A percentile compares a stretch with the other conserved stretches of the same genome.
These are phyloP conservation scores for Cardiospermum halicacabum DNA, from an alignment of 345 rosid species.

Conservation along the genomic window DNA sequence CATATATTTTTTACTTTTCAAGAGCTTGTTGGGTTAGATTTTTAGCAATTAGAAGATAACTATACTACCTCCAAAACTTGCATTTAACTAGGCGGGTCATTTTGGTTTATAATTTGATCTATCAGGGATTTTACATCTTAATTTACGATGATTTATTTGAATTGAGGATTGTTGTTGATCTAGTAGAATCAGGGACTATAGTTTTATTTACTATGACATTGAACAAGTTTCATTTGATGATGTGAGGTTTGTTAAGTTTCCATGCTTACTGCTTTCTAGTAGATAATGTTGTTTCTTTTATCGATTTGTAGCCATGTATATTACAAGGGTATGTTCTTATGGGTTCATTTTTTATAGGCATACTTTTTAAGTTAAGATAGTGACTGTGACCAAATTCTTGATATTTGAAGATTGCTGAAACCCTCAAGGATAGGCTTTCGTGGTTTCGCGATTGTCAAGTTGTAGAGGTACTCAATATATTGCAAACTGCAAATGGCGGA, in stretches of 20 bases:
- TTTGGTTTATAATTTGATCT: not conserved
- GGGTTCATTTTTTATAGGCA: not conserved
- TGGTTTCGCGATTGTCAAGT: constrained; percentile 99
- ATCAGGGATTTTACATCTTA: too few relatives aligned
- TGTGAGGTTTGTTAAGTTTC: too few relatives aligned
- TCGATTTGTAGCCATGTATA: constrained; percentile 70
- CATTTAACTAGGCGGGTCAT: not conserved
- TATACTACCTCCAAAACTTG: not conserved
- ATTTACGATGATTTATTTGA: too few relatives aligned
- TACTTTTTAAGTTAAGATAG: not conserved
- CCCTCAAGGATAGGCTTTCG: constrained; percentile 97
- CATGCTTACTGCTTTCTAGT: not conserved
- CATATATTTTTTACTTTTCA: not conserved
- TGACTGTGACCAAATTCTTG: not conserved
- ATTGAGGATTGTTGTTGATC: too few relatives aligned
- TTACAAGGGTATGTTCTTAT: constrained; percentile 79
- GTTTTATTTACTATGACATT: not conserved
- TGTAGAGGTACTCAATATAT: constrained; percentile 90
- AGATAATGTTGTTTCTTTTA: not conserved
- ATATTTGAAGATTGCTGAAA: constrained; percentile 81
- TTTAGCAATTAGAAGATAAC: not conserved
- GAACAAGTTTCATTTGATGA: too few relatives aligned
- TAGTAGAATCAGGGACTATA: not conserved
- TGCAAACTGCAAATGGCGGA: constrained; percentile 99
- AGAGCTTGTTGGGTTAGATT: not conserved